Evolutionary conservation across 257 asterid genomes (phyloP), one percentile per base, ranked within the genome.

Genomic region (Ballota nigra): DNA sequence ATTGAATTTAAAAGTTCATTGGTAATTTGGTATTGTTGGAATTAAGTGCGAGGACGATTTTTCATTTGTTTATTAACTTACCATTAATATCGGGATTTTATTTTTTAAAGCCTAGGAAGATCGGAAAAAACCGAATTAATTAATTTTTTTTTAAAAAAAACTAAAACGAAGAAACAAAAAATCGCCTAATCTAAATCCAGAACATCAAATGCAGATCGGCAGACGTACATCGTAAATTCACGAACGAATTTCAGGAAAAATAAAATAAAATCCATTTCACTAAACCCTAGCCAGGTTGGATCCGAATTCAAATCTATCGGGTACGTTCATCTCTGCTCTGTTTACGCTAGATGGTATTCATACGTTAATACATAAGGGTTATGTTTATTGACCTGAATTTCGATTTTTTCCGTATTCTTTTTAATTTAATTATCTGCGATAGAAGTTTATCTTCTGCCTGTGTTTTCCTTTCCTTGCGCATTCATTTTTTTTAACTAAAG

Each of bases 241-340:
- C 12, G 16, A 13, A 45, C 65, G 38, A 18, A 66, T 23, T 59
- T 55, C 72, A 40, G 60, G 34, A 18, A 29, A 26, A n/a, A n/a
- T n/a, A n/a, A n/a, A n/a, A n/a, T n/a, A 11, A 33, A 56, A 23
- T 28, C 34, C 20, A 74, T 63, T 45, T 56, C 70, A 29, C 66
- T 62, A 52, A 63, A 72, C 70, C 75, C 85, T 73, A 29, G 24
- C 68, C n/a, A 28, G 71, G 18, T 28, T 45, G 63, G 34, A 49
- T 72, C 33, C 49, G 38, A 36, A 52, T 58, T 65, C 75, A 69
- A 78, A 69, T 77, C 77, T 43, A 31, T 57, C 60, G 31, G 77
- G 82, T 80, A 58, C 16, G 64, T 72, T 63, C n/a, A 40, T 67
- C 66, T 66, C 68, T 66, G 11, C 60, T 34, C 41, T 19, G 8